These are phyloP conservation scores for Fusarium sp. DNA, from an alignment of 2,329 filamentous ascomycete species.

Conservation along the genomic window DNA sequence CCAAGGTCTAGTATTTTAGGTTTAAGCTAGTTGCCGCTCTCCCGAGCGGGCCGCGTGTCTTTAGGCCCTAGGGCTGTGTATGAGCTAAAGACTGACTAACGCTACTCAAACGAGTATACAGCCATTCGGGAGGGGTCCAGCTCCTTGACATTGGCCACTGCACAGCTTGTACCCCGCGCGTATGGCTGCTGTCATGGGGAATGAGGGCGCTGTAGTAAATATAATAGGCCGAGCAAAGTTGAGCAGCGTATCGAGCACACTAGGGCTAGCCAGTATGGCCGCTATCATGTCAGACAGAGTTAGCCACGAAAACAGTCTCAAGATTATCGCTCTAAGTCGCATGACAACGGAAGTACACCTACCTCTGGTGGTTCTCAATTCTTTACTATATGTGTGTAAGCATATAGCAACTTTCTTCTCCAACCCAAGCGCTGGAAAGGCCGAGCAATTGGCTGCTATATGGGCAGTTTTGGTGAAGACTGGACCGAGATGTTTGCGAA, in stretches of 20 bases:
- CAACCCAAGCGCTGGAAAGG: slow-evolving; percentile 11
- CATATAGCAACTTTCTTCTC: background rate
- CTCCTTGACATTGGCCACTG: background rate
- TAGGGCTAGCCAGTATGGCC: background rate
- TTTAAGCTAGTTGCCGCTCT: no score
- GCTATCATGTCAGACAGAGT: background rate
- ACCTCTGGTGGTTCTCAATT: background rate
- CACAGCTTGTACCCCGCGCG: background rate
- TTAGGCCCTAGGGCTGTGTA: no score
- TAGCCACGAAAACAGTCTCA: background rate
- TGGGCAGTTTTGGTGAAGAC: slow-evolving; percentile 12
- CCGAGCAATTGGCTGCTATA: slow-evolving; percentile 1
- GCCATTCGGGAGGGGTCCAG: background rate
- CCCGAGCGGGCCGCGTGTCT: no score
- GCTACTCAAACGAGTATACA: background rate
- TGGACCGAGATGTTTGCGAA: slow-evolving; percentile 11
- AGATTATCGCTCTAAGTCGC: no score
- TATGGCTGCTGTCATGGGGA: background rate
- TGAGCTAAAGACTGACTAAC: no score
- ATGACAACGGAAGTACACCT: no score
- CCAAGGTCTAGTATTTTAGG: no score
- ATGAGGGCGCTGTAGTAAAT: background rate
- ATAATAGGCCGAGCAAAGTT: slow-evolving; percentile 1
- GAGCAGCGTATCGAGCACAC: background rate
- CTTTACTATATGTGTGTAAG: background rate